Conservation (phyloP, 495 filamentous ascomycete genomes). For the Penicillium paxilli region DNA sequence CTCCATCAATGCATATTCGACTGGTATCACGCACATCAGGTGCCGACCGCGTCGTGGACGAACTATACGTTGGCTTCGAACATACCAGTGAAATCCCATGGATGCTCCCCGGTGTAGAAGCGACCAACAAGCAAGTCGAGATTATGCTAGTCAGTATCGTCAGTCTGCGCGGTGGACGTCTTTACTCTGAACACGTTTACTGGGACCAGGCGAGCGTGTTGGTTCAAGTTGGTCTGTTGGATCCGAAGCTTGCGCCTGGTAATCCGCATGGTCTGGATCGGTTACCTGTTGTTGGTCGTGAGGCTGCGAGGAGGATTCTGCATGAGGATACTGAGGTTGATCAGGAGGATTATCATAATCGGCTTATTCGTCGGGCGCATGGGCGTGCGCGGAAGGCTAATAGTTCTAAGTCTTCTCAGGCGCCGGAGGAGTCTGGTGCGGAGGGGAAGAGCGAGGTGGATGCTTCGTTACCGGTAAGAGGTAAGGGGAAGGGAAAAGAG, state of each 20-base stretch:
- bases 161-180: conserved; percentile 67
- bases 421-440: conserved; percentile 24
- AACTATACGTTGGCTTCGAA: conserved; percentile 61
- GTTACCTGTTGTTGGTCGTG: conserved; percentile 69
- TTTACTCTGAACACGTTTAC: conserved; percentile 81
- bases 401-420: conserved; percentile 9
- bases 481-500: conserved; percentile 21
- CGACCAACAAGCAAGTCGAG: conserved; percentile 66
- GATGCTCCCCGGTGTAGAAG: conserved; percentile 76
- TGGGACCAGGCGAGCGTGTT: conserved; percentile 88
- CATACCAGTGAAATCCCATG: conserved; percentile 74
- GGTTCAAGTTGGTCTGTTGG: conserved; percentile 72
- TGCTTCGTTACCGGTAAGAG: conserved; percentile 6
- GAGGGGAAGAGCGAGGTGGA: conserved; percentile 29
- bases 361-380: conserved; percentile 35
- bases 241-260: conserved; percentile 56
- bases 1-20: conserved; percentile 64
- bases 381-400: conserved; percentile 20
- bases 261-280: conserved; percentile 52
- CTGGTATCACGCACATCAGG: conserved; percentile 70
- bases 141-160: conserved; percentile 76
- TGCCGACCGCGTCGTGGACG: conserved; percentile 61
- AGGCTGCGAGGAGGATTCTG: conserved; percentile 65
- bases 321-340: conserved; percentile 54
- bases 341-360: conserved; percentile 41